Evolutionary conservation across 805 yeast genomes (phyloP), one percentile per base, ranked within the genome.

Genomic region (Wickerhamiella domercqiae): DNA sequence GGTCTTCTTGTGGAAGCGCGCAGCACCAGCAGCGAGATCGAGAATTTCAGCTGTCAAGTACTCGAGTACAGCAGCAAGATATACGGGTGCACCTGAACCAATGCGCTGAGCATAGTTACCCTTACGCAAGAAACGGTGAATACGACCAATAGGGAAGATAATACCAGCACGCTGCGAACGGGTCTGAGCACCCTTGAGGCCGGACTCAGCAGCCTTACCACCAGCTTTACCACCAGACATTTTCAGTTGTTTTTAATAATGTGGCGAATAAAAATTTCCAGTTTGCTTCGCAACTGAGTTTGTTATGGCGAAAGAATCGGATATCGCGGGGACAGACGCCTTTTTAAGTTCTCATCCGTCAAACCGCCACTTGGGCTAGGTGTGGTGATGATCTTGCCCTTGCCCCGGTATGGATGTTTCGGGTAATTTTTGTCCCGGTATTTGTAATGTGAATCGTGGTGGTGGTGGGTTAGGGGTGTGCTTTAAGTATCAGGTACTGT

Each of bases 11-110:
- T 83, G 69, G 56, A 87, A 96, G 61, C 87, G 84, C 33, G 97
- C 96, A 26, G 97, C 97, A 59, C 87, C 87, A 63, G 97, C 96
- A 41, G 97, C 96, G 70, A 87, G 70, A 67, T 87, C 97, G 54
- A 87, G 71, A 36, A 87, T 94, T 68, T 87, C 97, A 28, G 97
- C 96, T 38, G 96, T 84, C 56, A 87, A 68, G 64, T 87, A 87
- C 63, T 87, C 97, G 49, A 87, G 72, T 32, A 87, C 97, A 16
- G 96, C 94, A 39, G 96, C 86, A 48, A 87, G 69, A 61, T 87
- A 87, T 46, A 87, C 87, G 35, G 99, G 97, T 31, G 95, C 77
- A 59, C 78, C 62, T 59, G 79, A 72, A 41, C 94, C 94, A 35
- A 83, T 93, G 60, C 94, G 65, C 52, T 49, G 57, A 47, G 72